These are phyloP conservation scores for Mycena sp. DNA, from an alignment of 1,284 basidiomycete species.

Conservation along the genomic window DNA sequence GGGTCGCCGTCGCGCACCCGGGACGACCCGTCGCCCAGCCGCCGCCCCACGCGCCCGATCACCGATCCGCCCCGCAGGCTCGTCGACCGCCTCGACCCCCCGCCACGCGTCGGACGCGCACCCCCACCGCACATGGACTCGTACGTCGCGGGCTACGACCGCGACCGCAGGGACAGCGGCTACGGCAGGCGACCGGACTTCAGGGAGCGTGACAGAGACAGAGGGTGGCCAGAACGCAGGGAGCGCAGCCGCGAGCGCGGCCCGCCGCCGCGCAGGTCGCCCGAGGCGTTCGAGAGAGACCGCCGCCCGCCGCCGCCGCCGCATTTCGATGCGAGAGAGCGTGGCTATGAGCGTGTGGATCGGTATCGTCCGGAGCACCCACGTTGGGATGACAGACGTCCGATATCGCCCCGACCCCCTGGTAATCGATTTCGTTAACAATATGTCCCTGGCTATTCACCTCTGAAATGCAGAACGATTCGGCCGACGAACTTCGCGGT, in stretches of 20 bases:
- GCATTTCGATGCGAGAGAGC: conserved; percentile 36
- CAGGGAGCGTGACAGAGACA: conserved; percentile 36
- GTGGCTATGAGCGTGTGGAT: conserved; percentile 29
- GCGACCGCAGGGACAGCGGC: too few relatives aligned
- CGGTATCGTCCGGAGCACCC: conserved; percentile 19
- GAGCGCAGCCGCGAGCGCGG: conserved; percentile 3
- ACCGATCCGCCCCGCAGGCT: conserved; percentile 8
- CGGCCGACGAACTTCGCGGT: conserved; percentile 14
- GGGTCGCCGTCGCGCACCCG: not conserved
- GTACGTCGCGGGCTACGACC: not conserved
- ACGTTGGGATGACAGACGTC: conserved; percentile 25
- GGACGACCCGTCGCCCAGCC: not conserved
- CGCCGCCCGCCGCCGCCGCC: conserved; percentile 19
- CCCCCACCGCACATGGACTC: not conserved
- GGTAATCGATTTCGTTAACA: not conserved
- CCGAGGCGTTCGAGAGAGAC: conserved; percentile 16
- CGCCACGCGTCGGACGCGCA: conserved; percentile 27
- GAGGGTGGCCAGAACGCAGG: conserved; percentile 12
- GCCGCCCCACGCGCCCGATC: not conserved
- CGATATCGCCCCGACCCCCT: conserved; percentile 1
- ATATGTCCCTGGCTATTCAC: not conserved
- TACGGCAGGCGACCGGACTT: conserved; percentile 16
- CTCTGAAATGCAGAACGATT: conserved; percentile 11
- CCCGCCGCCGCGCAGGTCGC: not conserved
- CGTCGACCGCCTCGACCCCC: conserved; percentile 33